Conservation (phyloP, 352 stramenopile species). For the Pythium phragmitis region DNA sequence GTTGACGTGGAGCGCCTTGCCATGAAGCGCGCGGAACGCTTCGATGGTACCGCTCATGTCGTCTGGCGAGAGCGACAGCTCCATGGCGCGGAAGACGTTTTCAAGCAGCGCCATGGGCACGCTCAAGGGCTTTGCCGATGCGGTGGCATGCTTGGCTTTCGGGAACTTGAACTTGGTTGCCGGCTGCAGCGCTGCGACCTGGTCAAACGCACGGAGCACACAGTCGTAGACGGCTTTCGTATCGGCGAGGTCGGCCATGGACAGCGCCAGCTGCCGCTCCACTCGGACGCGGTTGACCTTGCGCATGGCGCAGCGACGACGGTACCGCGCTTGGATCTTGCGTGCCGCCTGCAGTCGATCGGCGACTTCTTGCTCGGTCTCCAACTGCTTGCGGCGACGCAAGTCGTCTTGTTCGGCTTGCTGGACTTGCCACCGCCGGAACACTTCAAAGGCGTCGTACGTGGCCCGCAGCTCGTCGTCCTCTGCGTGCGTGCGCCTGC, state of each 20-base stretch:
- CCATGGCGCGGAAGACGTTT: conserved; percentile 39
- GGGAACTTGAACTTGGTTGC: conserved; percentile 15
- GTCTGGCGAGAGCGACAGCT: conserved; percentile 32
- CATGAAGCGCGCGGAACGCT: conserved; percentile 39
- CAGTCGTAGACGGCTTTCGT: conserved; percentile 52
- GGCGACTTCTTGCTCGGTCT: conserved; percentile 28
- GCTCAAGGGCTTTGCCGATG: conserved; percentile 31
- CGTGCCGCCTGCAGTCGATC: conserved; percentile 38
- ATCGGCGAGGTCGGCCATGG: conserved; percentile 44
- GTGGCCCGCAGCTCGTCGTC: conserved; percentile 38
- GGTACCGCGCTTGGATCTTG: conserved; percentile 69
- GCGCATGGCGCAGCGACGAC: conserved; percentile 50
- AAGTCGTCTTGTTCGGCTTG: conserved; percentile 58
- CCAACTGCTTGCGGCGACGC: conserved; percentile 27
- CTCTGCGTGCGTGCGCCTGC: conserved; percentile 18
- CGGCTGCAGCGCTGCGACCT: conserved; percentile 11
- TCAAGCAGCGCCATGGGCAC: conserved; percentile 43
- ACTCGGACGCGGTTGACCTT: conserved; percentile 45
- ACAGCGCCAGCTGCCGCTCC: conserved; percentile 46
- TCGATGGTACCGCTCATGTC: conserved; percentile 29
- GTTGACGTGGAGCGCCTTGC: conserved; percentile 48
- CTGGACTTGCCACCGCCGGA: conserved; percentile 64
- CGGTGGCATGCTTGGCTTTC: conserved; percentile 27
- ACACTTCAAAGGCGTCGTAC: conserved; percentile 65
- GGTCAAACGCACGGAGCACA: conserved; percentile 44